Percentiles rank a stretch among this genome's conserved stretches.
Evolutionary conservation across 169 alveolate species (phyloP).

Genomic region (Cryptosporidium sp.): DNA sequence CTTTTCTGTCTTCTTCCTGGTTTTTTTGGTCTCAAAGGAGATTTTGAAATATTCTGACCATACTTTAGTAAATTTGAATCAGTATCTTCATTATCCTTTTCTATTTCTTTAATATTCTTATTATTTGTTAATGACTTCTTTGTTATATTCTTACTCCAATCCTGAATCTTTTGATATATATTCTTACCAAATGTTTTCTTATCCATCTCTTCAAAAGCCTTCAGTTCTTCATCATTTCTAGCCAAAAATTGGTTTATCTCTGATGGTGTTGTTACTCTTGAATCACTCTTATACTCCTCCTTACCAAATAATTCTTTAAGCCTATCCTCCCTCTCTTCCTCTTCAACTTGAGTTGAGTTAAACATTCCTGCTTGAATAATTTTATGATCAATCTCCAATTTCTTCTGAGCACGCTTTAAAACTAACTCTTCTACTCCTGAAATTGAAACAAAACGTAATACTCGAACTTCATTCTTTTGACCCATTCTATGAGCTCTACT

Average conservation of each 20-base stretch:
- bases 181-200: constrained; percentile 83
- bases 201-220: constrained; percentile 86
- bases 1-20: constrained; percentile 67
- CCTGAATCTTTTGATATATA: constrained; percentile 78
- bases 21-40: constrained; percentile 55
- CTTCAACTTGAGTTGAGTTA: constrained; percentile 85
- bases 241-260: constrained; percentile 88
- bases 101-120: not conserved
- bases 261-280: constrained; percentile 83
- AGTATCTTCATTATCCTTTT: not conserved
- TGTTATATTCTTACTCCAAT: constrained; percentile 21
- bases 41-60: constrained; percentile 33
- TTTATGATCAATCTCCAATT: constrained; percentile 91
- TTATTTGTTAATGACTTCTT: not conserved
- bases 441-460: constrained; percentile 87
- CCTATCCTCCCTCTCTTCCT: constrained; percentile 87
- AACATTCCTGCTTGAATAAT: constrained; percentile 94
- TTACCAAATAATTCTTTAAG: constrained; percentile 84
- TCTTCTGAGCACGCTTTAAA: constrained; percentile 90
- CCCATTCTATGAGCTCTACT: constrained; percentile 96
- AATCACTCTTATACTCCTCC: constrained; percentile 85
- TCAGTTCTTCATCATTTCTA: constrained; percentile 87
- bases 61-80: constrained; percentile 10
- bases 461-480: constrained; percentile 93
- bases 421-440: constrained; percentile 92